Evolutionary conservation across 1,284 basidiomycete genomes (phyloP), one percentile per base, ranked within the genome.

Genomic region (Cryptococcus hybrid): DNA sequence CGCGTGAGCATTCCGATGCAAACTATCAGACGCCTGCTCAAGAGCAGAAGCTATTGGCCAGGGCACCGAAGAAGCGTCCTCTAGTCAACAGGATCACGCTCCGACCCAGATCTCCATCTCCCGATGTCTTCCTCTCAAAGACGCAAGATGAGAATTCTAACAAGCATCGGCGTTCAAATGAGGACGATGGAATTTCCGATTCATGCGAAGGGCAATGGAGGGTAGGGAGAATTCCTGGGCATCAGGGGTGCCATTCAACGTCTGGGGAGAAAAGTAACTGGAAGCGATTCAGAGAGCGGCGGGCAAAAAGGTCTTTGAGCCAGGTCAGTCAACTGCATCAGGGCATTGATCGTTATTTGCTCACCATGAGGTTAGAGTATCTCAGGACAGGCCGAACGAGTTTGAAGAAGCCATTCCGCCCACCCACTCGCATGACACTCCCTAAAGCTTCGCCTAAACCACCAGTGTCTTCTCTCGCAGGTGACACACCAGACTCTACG

Each of bases 331-430:
- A 24, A 24, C 40, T 42, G 40, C 40, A 11, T 11, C 11, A 42
- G 40, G 9, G 11, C 40, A 42, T 42, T n/a, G n/a, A 42, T 11
- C 40, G 9, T 11, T 11, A 11, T 9, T 42, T 42, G n/a, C 40
- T 42, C 11, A 42, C 40, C 12, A 30, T 8, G 43, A 40, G 52
- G 9, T 5, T 36, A 69, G 66, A 61, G 56, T 53, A 64, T 64
- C n/a, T 35, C 13, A 12, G 45, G 49, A 30, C 55, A 54, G 3
- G 62, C 67, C 9, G 62, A 63, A 30, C 61, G 63, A 15, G 64
- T 73, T 1, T 75, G 11, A 75, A 75, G 57, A 68, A 69, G 38
- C 74, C 74, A 0, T 76, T 74, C 61, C 61, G 60, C 18, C 63
- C 67, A 2, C 74, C 74, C 8, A 56, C 56, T 7, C 45, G 56